These are phyloP conservation scores for Acarospora socialis DNA, from an alignment of 2,329 filamentous ascomycete genomes.

Conservation along the genomic window DNA sequence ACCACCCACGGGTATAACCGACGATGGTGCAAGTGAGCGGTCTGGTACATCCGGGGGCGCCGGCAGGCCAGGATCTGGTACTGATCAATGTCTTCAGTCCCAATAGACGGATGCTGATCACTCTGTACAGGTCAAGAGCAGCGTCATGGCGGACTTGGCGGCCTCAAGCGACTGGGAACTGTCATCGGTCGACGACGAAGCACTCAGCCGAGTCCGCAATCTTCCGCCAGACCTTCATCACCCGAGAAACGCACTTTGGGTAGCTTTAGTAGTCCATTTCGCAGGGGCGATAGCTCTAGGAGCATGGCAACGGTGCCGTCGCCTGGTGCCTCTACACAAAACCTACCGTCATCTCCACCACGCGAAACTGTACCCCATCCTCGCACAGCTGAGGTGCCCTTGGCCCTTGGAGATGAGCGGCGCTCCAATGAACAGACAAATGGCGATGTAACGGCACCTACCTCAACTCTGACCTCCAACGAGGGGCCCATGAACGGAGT, in stretches of 20 bases:
- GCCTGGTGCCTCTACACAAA: constrained; percentile 8
- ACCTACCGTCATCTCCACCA: constrained; percentile 7
- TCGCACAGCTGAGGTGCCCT: constrained; percentile 3
- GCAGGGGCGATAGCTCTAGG: constrained; percentile 47
- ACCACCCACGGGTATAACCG: constrained; percentile 26
- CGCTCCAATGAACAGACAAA: constrained; percentile 6
- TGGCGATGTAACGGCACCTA: constrained; percentile 7
- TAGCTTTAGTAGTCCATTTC: constrained; percentile 34
- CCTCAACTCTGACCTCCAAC: constrained; percentile 9
- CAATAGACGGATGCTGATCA: too few species aligned
- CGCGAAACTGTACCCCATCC: constrained; percentile 1
- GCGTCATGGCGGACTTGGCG: constrained; percentile 11
- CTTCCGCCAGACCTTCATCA: constrained; percentile 21
- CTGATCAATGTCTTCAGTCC: constrained; percentile 2
- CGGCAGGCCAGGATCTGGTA: constrained; percentile 15
- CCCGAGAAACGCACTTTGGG: constrained; percentile 24
- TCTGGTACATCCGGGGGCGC: constrained; percentile 32
- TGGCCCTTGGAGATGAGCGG: constrained; percentile 4
- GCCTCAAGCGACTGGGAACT: constrained; percentile 20
- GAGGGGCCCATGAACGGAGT: constrained; percentile 10
- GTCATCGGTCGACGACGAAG: constrained; percentile 16
- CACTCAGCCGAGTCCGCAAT: too few species aligned
- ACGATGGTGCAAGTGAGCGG: constrained; percentile 42
- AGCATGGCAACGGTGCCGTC: constrained; percentile 38
- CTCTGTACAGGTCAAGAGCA: constrained; percentile 10